Conservation (phyloP, 805 yeast genomes). For the Teunomyces gatunensis region DNA sequence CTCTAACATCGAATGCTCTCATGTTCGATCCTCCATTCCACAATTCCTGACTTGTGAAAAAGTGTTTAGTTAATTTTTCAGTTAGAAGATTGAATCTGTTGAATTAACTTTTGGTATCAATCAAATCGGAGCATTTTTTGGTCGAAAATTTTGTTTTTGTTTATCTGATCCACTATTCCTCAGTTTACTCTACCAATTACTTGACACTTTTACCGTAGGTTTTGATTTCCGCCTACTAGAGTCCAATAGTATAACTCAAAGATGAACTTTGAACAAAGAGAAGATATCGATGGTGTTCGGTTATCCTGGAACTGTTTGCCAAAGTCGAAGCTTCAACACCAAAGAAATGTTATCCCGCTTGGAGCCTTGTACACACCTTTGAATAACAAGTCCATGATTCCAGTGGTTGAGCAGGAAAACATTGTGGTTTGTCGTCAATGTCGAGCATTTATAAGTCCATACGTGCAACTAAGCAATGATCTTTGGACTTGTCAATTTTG, state of each 20-base stretch:
- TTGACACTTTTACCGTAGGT: not conserved
- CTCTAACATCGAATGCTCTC: not conserved
- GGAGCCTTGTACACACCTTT: conserved; percentile 61
- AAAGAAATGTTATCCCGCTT: conserved; percentile 52
- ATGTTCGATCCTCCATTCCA: not conserved
- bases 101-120: not conserved
- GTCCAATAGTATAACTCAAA: not conserved
- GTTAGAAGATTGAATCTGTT: not conserved
- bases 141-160: not conserved
- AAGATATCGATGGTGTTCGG: conserved; percentile 72
- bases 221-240: not conserved
- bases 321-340: conserved; percentile 50
- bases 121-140: conserved; percentile 1
- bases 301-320: conserved; percentile 71
- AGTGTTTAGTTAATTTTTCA: not conserved
- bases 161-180: not conserved
- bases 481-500: conserved; percentile 61
- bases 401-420: conserved; percentile 38
- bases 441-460: conserved; percentile 54
- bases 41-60: not conserved
- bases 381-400: conserved; percentile 42
- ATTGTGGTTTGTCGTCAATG: conserved; percentile 52
- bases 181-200: not conserved
- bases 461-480: conserved; percentile 33
- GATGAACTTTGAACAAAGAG: conserved; percentile 53